phyloP scores from a whole-genome alignment of 1,284 basidiomycete species.

The Ceratobasidium theobromae region DNA sequence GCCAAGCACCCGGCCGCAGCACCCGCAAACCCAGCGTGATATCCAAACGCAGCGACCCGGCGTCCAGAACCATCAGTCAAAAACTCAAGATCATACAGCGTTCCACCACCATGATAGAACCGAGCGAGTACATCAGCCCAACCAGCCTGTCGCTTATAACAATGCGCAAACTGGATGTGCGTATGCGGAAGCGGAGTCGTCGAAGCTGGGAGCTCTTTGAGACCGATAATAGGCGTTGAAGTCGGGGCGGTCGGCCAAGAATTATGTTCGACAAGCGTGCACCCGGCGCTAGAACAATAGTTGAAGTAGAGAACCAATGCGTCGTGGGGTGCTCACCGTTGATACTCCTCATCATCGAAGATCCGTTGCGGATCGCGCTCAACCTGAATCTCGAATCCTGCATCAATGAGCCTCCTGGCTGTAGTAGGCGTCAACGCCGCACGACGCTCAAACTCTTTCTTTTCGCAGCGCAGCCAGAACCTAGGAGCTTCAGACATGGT shows the following conservation, averaged over 20 bases:
- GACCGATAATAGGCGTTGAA: constrained; percentile 84
- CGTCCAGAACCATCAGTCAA: constrained; percentile 82
- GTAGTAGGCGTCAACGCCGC: constrained; percentile 93
- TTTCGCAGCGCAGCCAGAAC: constrained; percentile 94
- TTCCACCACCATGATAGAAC: constrained; percentile 85
- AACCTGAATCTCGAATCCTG: constrained; percentile 89
- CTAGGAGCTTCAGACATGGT: constrained; percentile 27
- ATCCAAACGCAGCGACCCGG: constrained; percentile 98
- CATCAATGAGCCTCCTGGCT: constrained; percentile 85
- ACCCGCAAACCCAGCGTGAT: constrained; percentile 97
- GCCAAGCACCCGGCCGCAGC: constrained; percentile 92
- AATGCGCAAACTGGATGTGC: constrained; percentile 99
- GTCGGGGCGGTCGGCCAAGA: constrained; percentile 83
- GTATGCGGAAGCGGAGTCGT: constrained; percentile 83
- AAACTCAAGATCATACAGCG: constrained; percentile 97
- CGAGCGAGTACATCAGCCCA: constrained; percentile 88
- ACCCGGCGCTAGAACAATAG: constrained; percentile 73
- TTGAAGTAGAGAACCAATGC: constrained; percentile 11
- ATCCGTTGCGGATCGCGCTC: constrained; percentile 95
- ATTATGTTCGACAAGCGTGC: constrained; percentile 86
- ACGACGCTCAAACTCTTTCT: constrained; percentile 90
- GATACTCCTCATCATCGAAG: constrained; percentile 93
- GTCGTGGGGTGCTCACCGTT: constrained; percentile 62
- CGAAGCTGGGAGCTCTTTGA: constrained; percentile 92
- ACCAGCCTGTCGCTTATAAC: constrained; percentile 95